phyloP scores from a whole-genome alignment of 257 asterid species.

The Gynochthodes officinalis region DNA sequence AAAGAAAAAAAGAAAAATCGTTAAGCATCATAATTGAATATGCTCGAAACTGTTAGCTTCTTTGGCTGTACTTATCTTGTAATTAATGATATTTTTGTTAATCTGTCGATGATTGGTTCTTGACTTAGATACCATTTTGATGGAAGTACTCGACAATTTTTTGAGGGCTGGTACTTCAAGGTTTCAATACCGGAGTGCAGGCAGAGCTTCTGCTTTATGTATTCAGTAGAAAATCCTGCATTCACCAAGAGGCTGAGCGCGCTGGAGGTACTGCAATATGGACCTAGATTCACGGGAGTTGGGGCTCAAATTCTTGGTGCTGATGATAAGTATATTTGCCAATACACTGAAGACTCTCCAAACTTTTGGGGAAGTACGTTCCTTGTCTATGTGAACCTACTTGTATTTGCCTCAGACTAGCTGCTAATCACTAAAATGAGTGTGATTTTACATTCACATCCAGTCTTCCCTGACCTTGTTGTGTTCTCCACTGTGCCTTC shows the following conservation, averaged over 20 bases:
- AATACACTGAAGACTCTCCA: conserved; percentile 61
- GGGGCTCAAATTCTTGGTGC: conserved; percentile 99
- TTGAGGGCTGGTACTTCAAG: conserved; percentile 98
- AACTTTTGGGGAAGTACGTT: conserved; percentile 89
- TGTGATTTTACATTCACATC: not conserved
- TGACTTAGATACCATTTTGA: conserved; percentile 82
- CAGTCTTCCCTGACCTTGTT: not conserved
- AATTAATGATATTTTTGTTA: not conserved
- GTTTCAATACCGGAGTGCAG: conserved; percentile 92
- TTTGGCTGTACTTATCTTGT: not conserved
- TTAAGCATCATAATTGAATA: not conserved
- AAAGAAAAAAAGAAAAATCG: too few species aligned
- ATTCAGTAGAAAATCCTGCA: conserved; percentile 82
- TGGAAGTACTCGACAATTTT: conserved; percentile 76
- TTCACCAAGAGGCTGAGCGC: conserved; percentile 56
- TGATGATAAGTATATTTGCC: conserved; percentile 93
- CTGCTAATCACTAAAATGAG: not conserved
- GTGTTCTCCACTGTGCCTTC: not conserved
- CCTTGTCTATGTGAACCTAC: not conserved
- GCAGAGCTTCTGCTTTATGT: conserved; percentile 98
- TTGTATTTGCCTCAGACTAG: not conserved
- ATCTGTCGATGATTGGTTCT: conserved; percentile 1
- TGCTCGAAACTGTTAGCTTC: too few species aligned
- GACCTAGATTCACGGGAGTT: conserved; percentile 84
- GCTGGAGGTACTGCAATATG: conserved; percentile 61